Percentiles rank a stretch among this genome's conserved stretches.
phyloP scores from a whole-genome alignment of 768 basidiomycete genomes.

The Pleurotus giganteus region DNA sequence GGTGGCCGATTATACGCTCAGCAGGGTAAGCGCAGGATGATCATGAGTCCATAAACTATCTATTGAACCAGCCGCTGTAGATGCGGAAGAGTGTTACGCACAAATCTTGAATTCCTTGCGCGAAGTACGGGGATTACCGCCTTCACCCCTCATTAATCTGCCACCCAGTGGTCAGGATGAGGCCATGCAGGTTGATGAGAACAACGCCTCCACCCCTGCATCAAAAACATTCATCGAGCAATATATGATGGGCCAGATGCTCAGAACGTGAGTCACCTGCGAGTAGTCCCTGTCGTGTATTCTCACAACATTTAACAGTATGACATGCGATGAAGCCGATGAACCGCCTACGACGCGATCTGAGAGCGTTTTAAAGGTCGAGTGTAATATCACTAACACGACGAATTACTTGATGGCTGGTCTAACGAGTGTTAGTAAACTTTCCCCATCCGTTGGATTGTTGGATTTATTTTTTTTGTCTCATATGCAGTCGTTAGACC shows the following conservation, averaged over 20 bases:
- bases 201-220: constrained; percentile 15
- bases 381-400: constrained; percentile 83
- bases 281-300: not conserved
- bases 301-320: constrained; percentile 37
- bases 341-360: constrained; percentile 61
- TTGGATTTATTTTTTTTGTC: not conserved
- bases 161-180: constrained; percentile 20
- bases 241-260: constrained; percentile 77
- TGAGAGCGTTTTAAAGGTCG: constrained; percentile 84
- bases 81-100: constrained; percentile 90
- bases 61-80: constrained; percentile 32
- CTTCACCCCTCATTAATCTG: constrained; percentile 27
- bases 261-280: constrained; percentile 49
- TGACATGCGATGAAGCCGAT: constrained; percentile 81
- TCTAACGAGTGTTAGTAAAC: constrained; percentile 63
- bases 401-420: constrained; percentile 91
- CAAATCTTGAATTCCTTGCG: constrained; percentile 71
- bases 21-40: constrained; percentile 46
- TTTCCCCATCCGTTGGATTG: not conserved
- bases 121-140: constrained; percentile 55
- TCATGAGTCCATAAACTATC: not conserved
- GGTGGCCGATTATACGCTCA: constrained; percentile 62
- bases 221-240: constrained; percentile 72
- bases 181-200: constrained; percentile 19
- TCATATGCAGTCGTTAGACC: constrained; percentile 92